Evolutionary conservation across 495 filamentous ascomycete genomes (phyloP).

Genomic region (Aspergillus ellipticus): DNA sequence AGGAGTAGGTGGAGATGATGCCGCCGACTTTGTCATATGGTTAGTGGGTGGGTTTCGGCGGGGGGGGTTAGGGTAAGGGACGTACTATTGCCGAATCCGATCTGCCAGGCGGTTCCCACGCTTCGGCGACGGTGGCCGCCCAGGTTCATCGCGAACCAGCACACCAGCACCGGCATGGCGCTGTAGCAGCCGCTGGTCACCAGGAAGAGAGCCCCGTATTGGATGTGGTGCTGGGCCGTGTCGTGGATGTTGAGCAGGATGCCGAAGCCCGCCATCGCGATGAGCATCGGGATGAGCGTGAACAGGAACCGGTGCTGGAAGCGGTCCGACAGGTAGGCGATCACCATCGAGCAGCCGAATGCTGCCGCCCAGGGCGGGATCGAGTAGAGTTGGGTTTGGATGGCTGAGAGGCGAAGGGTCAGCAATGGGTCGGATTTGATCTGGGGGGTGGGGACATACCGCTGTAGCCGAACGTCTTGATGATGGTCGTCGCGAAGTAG

Average conservation of each 20-base stretch:
- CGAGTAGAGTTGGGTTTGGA: conserved; percentile 72
- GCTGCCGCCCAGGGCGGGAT: conserved; percentile 80
- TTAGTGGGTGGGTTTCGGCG: neutral
- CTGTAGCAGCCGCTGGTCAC: conserved; percentile 52
- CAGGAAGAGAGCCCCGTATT: conserved; percentile 69
- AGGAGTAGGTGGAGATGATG: conserved; percentile 78
- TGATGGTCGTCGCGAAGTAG: conserved; percentile 75
- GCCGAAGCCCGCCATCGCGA: conserved; percentile 62
- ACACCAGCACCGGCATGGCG: conserved; percentile 70
- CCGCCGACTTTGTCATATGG: conserved; percentile 49
- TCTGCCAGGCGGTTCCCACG: conserved; percentile 76
- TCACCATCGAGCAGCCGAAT: conserved; percentile 67
- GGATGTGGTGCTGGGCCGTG: conserved; percentile 47
- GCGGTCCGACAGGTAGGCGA: conserved; percentile 66
- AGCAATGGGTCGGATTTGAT: neutral
- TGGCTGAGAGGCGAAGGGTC: conserved; percentile 38
- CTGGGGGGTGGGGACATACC: conserved; percentile 16
- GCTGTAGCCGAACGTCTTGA: conserved; percentile 59
- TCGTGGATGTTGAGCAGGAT: conserved; percentile 60
- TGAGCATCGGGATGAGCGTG: conserved; percentile 49
- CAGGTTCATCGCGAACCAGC: conserved; percentile 87
- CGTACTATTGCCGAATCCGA: conserved; percentile 75
- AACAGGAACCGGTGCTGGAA: conserved; percentile 73
- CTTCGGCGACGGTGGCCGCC: conserved; percentile 72
- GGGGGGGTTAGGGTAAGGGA: neutral